These are phyloP conservation scores for Phaeolepiota aurea DNA, from an alignment of 768 basidiomycete species.

Conservation along the genomic window DNA sequence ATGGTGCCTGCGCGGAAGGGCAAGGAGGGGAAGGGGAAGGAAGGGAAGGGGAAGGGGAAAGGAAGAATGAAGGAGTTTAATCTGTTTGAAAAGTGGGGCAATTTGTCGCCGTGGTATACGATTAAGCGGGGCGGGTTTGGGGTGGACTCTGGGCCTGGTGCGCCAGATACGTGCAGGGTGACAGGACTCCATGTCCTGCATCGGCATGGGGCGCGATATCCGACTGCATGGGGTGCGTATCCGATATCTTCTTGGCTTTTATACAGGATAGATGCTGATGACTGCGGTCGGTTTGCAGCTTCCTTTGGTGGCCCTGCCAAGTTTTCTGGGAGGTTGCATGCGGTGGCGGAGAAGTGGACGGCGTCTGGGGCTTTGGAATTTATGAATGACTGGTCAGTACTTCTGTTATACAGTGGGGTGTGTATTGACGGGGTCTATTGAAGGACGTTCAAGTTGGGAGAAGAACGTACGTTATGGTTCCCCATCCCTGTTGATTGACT, in stretches of 20 bases:
- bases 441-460: slow-evolving; percentile 87
- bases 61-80: slow-evolving; percentile 54
- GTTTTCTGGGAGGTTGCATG: slow-evolving; percentile 47
- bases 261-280: slow-evolving; percentile 2
- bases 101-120: slow-evolving; percentile 81
- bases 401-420: too few species aligned
- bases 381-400: slow-evolving; percentile 70
- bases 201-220: slow-evolving; percentile 73
- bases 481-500: not conserved
- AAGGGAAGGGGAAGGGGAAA: too few species aligned
- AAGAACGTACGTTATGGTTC: slow-evolving; percentile 48
- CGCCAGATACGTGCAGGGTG: slow-evolving; percentile 61
- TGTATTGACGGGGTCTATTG: too few species aligned
- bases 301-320: slow-evolving; percentile 55
- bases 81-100: slow-evolving; percentile 76
- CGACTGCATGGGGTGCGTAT: slow-evolving; percentile 53
- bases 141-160: slow-evolving; percentile 59
- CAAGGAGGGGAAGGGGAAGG: slow-evolving; percentile 15
- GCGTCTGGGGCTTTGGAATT: slow-evolving; percentile 62
- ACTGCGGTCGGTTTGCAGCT: slow-evolving; percentile 22
- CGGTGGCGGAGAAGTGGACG: slow-evolving; percentile 49
- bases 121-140: slow-evolving; percentile 61
- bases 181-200: slow-evolving; percentile 76
- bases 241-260: too few species aligned
- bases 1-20: slow-evolving; percentile 14